Conservation (phyloP, 352 stramenopile genomes). For the Pythium angustatum region DNA sequence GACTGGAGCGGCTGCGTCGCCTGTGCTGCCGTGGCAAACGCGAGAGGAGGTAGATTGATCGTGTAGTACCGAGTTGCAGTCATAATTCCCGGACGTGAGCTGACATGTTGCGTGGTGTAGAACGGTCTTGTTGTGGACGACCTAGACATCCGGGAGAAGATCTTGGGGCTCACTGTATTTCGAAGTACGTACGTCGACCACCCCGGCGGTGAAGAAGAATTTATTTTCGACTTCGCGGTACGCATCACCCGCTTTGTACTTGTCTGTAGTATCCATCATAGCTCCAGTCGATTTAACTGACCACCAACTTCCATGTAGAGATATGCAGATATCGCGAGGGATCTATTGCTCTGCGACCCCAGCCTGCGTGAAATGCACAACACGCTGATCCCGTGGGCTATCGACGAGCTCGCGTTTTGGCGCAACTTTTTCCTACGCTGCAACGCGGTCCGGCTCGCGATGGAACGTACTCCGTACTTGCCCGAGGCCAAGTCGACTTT, state of each 20-base stretch:
- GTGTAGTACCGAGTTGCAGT: too few relatives aligned
- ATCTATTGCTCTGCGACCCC: slow-evolving; percentile 56
- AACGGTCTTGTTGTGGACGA: slow-evolving; percentile 41
- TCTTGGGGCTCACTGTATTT: slow-evolving; percentile 63
- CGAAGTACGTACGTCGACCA: slow-evolving; percentile 63
- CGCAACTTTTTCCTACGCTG: slow-evolving; percentile 75
- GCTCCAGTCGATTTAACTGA: too few relatives aligned
- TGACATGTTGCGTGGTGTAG: too few relatives aligned
- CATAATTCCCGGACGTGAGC: too few relatives aligned
- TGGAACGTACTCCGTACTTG: slow-evolving; percentile 49
- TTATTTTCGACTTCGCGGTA: slow-evolving; percentile 53
- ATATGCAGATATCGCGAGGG: slow-evolving; percentile 46
- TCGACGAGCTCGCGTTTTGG: slow-evolving; percentile 64
- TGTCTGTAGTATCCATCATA: too few relatives aligned
- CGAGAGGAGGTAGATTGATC: slow-evolving; percentile 30
- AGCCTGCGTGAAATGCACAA: slow-evolving; percentile 64
- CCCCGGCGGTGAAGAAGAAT: slow-evolving; percentile 60
- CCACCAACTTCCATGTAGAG: slow-evolving; percentile 18
- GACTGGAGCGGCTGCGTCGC: slow-evolving; percentile 3
- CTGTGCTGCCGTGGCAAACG: slow-evolving; percentile 56
- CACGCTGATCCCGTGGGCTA: slow-evolving; percentile 42
- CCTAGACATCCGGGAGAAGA: slow-evolving; percentile 43
- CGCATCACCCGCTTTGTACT: too few relatives aligned
- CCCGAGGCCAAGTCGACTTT: slow-evolving; percentile 38
- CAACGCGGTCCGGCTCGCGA: slow-evolving; percentile 48